Conservation (phyloP, 1,139 yeast genomes). For the Debaryomycetaceae sp. region DNA sequence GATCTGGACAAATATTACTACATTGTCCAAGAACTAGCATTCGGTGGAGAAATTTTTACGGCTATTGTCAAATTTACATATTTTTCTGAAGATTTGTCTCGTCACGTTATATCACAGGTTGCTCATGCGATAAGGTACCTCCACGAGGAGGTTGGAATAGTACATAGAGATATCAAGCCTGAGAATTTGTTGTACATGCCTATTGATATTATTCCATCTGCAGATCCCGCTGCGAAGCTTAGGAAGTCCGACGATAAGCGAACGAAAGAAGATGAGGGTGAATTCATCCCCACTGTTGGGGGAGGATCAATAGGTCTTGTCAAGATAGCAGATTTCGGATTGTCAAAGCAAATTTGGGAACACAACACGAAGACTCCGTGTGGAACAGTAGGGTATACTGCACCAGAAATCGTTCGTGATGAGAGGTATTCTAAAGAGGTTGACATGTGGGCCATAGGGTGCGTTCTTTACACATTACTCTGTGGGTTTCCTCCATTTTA, state of each 20-base stretch:
- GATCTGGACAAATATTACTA: constrained; percentile 49
- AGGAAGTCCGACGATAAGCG: constrained; percentile 46
- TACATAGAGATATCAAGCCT: constrained; percentile 57
- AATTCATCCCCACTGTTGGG: constrained; percentile 43
- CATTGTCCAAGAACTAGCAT: constrained; percentile 50
- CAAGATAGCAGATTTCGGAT: constrained; percentile 56
- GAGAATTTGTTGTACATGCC: constrained; percentile 60
- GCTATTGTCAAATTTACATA: constrained; percentile 56
- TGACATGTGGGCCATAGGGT: constrained; percentile 64
- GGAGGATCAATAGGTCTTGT: constrained; percentile 53
- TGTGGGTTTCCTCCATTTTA: constrained; percentile 66
- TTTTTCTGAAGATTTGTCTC: constrained; percentile 50
- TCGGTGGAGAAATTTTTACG: constrained; percentile 57
- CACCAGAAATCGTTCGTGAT: constrained; percentile 59
- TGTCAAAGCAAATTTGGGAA: constrained; percentile 56
- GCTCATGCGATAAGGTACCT: constrained; percentile 48
- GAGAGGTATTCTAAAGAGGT: constrained; percentile 58
- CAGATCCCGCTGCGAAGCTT: constrained; percentile 35
- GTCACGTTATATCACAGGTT: constrained; percentile 51
- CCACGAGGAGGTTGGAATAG: constrained; percentile 56
- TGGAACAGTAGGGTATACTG: constrained; percentile 63
- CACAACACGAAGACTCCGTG: constrained; percentile 61
- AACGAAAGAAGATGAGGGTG: constrained; percentile 51
- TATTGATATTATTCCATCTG: constrained; percentile 47
- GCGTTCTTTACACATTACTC: constrained; percentile 56